Evolutionary conservation across 2,329 filamentous ascomycete genomes (phyloP), one percentile per base, ranked within the genome.

Genomic region (Pseudogymnoascus sp.): DNA sequence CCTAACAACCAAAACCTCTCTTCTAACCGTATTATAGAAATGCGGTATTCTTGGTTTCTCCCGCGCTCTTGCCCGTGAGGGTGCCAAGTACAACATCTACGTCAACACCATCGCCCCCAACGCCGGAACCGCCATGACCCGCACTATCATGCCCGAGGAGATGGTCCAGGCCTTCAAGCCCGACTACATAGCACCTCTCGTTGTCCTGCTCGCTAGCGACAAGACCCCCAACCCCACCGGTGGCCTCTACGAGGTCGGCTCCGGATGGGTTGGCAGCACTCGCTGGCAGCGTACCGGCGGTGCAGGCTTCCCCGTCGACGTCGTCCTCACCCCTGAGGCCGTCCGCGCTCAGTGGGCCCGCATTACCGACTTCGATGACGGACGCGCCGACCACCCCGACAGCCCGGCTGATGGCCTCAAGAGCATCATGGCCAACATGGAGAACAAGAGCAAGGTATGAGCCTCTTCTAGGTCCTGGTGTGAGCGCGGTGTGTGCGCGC

Each of bases 101-200:
- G 91, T 96, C 76, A 99, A 99, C 83, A 96, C 93, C 64, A 97
- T 99, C 72, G 95, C 95, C 24, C 95, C 95, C 70, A 99, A 97
- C 73, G 95, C 95, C 40, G 95, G 95, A 70, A 99, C 95, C 50
- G 87, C 88, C 74, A 95, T 99, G 90, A 99, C 95, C 63, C 85
- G 87, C 69, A 93, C 90, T 61, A 90, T 99, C 75, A 85, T 99
- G 82, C 95, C 95, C 31, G 92, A 96, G 78, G 95, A 99, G 80
- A 86, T 97, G 80, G 93, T 99, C 16, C 93, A 97, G 80, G 93
- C 95, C 53, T 96, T 99, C 83, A 99, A 97, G 86, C 95, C 95
- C 65, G 93, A 97, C 74, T 97, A 96, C 78, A 93, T 99, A 76
- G 95, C 95, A 62, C 95, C 95, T 65, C 80, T 97, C 38, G 93